Percentiles rank a stretch among this genome's conserved stretches.
Conservation (phyloP, 2,329 filamentous ascomycete species). For the Acephala macrosclerotiorum region DNA sequence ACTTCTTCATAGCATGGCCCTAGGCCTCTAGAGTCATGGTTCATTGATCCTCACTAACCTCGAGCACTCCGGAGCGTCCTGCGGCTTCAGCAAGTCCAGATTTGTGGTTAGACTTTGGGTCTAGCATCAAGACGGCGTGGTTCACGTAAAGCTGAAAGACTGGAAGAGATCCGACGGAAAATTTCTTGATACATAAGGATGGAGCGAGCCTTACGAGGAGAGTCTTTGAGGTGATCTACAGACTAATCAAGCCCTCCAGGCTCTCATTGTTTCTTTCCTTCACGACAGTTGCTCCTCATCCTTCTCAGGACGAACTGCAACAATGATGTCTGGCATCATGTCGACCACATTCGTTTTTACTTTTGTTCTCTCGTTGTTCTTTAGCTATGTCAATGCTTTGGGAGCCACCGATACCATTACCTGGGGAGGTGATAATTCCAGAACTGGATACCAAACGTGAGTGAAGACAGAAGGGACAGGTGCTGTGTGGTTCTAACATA, state of each 20-base stretch:
- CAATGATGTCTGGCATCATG: conserved; percentile 25
- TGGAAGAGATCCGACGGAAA: not conserved
- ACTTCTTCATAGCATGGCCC: not conserved
- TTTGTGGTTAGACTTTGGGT: not conserved
- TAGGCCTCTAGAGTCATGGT: conserved; percentile 7
- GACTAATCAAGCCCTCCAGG: conserved; percentile 8
- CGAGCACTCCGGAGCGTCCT: not conserved
- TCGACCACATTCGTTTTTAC: conserved; percentile 32
- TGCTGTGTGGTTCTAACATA: conserved; percentile 11
- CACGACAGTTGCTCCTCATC: conserved; percentile 9
- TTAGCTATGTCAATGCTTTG: conserved; percentile 33
- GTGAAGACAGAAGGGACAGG: conserved; percentile 34
- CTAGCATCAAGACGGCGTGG: not conserved
- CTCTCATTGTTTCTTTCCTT: conserved; percentile 2
- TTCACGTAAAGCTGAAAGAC: not conserved
- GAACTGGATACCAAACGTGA: conserved; percentile 61
- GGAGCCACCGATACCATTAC: conserved; percentile 54
- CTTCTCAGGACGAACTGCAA: conserved; percentile 6
- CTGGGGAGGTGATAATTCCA: conserved; percentile 64
- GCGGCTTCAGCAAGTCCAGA: not conserved
- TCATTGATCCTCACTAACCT: not conserved
- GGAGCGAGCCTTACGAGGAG: not conserved
- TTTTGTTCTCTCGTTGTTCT: conserved; percentile 33
- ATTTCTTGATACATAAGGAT: conserved; percentile 16
- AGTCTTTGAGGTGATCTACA: conserved; percentile 1